Evolutionary conservation across 805 yeast species (phyloP).

Genomic region (Metschnikowia lachancei): DNA sequence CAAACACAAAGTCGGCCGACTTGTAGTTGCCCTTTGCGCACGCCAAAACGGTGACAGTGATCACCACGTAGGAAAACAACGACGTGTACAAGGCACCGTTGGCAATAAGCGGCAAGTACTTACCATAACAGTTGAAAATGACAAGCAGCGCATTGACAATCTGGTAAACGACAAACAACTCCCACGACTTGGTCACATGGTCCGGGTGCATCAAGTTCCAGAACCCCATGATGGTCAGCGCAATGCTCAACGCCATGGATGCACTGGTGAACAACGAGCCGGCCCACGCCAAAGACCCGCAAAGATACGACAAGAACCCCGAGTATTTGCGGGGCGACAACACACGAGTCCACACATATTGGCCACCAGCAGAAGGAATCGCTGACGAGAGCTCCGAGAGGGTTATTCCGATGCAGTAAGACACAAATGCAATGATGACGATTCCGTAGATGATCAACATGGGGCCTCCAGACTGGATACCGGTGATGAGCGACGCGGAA

Average conservation of each 20-base stretch:
- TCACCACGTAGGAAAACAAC: constrained; percentile 33
- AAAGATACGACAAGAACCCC: constrained; percentile 37
- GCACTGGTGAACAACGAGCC: constrained; percentile 42
- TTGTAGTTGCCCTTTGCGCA: constrained; percentile 36
- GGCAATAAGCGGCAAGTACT: constrained; percentile 35
- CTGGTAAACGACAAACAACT: constrained; percentile 38
- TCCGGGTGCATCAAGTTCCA: constrained; percentile 36
- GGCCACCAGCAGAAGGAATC: constrained; percentile 44
- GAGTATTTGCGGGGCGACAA: constrained; percentile 39
- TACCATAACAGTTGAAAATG: constrained; percentile 38
- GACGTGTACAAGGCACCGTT: constrained; percentile 36
- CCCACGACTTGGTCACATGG: constrained; percentile 35
- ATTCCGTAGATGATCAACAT: constrained; percentile 41
- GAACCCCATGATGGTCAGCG: constrained; percentile 37
- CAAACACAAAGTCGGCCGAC: constrained; percentile 30
- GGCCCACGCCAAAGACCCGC: constrained; percentile 44
- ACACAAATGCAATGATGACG: constrained; percentile 36
- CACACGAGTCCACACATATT: constrained; percentile 42
- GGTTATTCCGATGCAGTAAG: constrained; percentile 38
- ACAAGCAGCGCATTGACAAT: constrained; percentile 32
- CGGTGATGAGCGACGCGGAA: constrained; percentile 39
- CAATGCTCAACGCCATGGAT: constrained; percentile 37
- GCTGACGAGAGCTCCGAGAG: constrained; percentile 41
- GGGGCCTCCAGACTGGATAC: constrained; percentile 44
- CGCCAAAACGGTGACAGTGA: constrained; percentile 39